Percentiles rank a stretch among this genome's conserved stretches.
These are phyloP conservation scores for Sherardia arvensis DNA, from an alignment of 257 asterid species.

Conservation along the genomic window DNA sequence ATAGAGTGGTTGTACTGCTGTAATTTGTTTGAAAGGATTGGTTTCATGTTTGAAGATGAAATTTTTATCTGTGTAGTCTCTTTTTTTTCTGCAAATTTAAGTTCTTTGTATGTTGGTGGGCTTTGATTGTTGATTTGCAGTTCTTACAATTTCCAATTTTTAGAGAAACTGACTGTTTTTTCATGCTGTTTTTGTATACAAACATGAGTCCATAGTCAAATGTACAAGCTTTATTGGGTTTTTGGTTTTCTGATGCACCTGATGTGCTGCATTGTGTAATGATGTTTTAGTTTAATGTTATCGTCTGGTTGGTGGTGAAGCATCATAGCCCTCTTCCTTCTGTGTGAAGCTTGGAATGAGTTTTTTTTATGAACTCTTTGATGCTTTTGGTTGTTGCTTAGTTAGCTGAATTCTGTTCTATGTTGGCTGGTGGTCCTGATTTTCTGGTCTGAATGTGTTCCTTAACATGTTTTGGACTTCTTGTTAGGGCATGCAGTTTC, in stretches of 20 bases:
- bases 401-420: conserved; percentile 14
- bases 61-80: not conserved
- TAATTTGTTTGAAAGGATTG: not conserved
- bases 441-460: not conserved
- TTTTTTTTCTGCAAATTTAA: not conserved
- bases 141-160: not conserved
- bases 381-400: conserved; percentile 16
- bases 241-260: not conserved
- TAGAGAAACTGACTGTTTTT: not conserved
- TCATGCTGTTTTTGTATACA: not conserved
- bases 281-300: conserved; percentile 9
- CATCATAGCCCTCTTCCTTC: conserved; percentile 22
- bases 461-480: not conserved
- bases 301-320: conserved; percentile 26
- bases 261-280: not conserved
- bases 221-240: not conserved
- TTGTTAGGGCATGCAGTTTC: not conserved
- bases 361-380: conserved; percentile 8
- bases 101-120: conserved; percentile 5
- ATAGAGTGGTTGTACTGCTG: not conserved
- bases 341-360: conserved; percentile 19
- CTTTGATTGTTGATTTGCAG: not conserved
- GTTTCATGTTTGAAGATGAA: not conserved
- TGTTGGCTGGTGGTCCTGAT: conserved; percentile 4
- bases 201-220: not conserved